These are phyloP conservation scores for Backusella luteola DNA, from an alignment of 192 early-diverging fungal species.

Conservation along the genomic window DNA sequence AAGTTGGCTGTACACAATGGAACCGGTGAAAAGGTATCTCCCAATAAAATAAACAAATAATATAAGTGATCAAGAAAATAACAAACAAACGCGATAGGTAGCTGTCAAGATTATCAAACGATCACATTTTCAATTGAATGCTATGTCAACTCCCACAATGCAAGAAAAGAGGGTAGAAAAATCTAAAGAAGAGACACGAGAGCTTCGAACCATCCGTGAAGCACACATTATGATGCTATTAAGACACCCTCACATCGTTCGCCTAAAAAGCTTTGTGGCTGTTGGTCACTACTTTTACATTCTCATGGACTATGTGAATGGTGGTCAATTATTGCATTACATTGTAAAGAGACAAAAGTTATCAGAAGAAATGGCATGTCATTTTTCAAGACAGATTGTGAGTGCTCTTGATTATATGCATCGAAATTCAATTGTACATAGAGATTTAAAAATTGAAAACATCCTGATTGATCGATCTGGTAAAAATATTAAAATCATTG, in stretches of 20 bases:
- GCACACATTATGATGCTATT: conserved; percentile 74
- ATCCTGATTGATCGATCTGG: conserved; percentile 67
- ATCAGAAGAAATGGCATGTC: conserved; percentile 73
- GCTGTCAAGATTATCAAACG: conserved; percentile 64
- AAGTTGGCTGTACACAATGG: conserved; percentile 79
- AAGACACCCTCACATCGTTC: conserved; percentile 83
- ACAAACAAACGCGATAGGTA: conserved; percentile 29
- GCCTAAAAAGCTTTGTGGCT: conserved; percentile 67
- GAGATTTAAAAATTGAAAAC: conserved; percentile 85
- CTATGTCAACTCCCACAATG: conserved; percentile 14
- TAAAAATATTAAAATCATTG: conserved; percentile 77
- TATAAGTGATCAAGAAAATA: neutral
- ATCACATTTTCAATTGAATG: conserved; percentile 20
- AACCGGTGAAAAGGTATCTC: conserved; percentile 67
- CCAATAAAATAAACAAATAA: neutral
- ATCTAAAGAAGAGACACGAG: conserved; percentile 46
- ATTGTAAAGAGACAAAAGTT: conserved; percentile 79
- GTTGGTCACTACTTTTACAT: conserved; percentile 71
- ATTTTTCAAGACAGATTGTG: conserved; percentile 74
- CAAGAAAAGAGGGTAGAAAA: conserved; percentile 25
- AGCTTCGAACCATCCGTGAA: conserved; percentile 70
- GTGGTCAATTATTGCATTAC: conserved; percentile 82
- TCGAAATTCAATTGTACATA: conserved; percentile 65
- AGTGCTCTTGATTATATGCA: conserved; percentile 59
- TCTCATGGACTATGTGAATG: conserved; percentile 78